Conservation (phyloP, 2,329 filamentous ascomycete species). For the Venturia carpophila region DNA sequence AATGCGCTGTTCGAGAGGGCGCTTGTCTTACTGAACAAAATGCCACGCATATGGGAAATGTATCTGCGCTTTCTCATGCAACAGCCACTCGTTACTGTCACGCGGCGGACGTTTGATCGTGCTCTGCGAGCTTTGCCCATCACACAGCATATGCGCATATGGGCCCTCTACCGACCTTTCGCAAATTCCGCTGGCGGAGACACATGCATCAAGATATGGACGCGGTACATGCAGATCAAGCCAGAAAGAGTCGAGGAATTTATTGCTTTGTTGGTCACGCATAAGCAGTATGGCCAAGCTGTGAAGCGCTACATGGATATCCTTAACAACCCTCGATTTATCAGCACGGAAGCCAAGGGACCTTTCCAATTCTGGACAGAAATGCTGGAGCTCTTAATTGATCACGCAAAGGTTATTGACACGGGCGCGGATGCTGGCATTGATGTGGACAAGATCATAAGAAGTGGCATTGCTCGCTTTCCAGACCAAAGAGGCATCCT, state of each 20-base stretch:
- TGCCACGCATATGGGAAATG: slow-evolving; percentile 98
- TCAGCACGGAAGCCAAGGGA: slow-evolving; percentile 87
- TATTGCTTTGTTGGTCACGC: slow-evolving; percentile 77
- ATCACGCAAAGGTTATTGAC: slow-evolving; percentile 78
- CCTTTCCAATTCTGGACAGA: slow-evolving; percentile 97
- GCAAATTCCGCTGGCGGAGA: slow-evolving; percentile 83
- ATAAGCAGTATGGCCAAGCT: slow-evolving; percentile 81
- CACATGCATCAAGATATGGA: slow-evolving; percentile 89
- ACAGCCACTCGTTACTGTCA: slow-evolving; percentile 84
- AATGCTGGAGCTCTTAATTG: slow-evolving; percentile 90
- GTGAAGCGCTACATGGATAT: slow-evolving; percentile 86
- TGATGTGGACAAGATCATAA: slow-evolving; percentile 84
- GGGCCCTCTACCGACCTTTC: slow-evolving; percentile 84
- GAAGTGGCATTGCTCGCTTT: slow-evolving; percentile 84
- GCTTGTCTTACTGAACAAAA: slow-evolving; percentile 91
- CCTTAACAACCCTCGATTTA: slow-evolving; percentile 81
- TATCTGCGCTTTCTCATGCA: slow-evolving; percentile 84
- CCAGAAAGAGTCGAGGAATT: slow-evolving; percentile 94
- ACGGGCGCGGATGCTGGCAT: slow-evolving; percentile 74
- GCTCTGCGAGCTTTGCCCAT: slow-evolving; percentile 85
- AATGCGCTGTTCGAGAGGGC: slow-evolving; percentile 92
- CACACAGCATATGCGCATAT: slow-evolving; percentile 92
- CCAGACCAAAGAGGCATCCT: slow-evolving; percentile 89
- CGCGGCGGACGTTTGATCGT: slow-evolving; percentile 82
- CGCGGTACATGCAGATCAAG: slow-evolving; percentile 93